Base-by-base conservation (phyloP, 805 yeast species). In the Wickerhamomyces chambardii region DNA sequence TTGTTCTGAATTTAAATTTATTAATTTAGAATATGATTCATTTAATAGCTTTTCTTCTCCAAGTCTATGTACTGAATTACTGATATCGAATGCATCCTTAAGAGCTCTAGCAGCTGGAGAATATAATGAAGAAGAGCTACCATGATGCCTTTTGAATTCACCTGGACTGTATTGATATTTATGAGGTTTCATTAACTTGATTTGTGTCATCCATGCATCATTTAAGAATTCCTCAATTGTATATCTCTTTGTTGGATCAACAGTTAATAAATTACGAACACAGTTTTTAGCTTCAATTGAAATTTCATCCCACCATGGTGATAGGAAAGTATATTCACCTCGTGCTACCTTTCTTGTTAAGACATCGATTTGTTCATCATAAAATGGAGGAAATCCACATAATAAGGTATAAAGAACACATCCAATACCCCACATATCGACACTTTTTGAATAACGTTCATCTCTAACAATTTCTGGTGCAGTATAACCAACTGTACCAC, bases 281-380 rank as follows among this genome's bases (percentile, higher is more conserved):
- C 84, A 68, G 46, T 70, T 70, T 50, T 82, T 84, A 19, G 87
- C 89, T 27, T 77, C 85, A 28, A 53, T 58, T 34, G 80, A 68
- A 26, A 84, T 79, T 52, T 84, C 94, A 56, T 83, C 92, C 85
- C 92, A 84, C 95, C 95, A 84, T 2, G 95, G 95, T 39, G 71
- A 61, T 35, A 84, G 61, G 52, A 82, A 84, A n/a, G 74, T 71
- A 55, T 70, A 84, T 37, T 82, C 78, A 26, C 92, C 94, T 32
- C 65, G 66, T 11, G 82, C 65, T 24, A 82, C 84, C 53, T 83
- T 84, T 36, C 68, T 68, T 4, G 87, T 77, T 31, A 84, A 61
- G 4, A 76, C 67, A 47, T 81, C 79, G 41, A 78, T 83, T 41
- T 62, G 64, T 34, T 66, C 71, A 46, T 84, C 90, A 51, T 76